Percentiles rank a stretch among this genome's conserved stretches.
phyloP scores from a whole-genome alignment of 306 rosid species.

The Malus sieversii region DNA sequence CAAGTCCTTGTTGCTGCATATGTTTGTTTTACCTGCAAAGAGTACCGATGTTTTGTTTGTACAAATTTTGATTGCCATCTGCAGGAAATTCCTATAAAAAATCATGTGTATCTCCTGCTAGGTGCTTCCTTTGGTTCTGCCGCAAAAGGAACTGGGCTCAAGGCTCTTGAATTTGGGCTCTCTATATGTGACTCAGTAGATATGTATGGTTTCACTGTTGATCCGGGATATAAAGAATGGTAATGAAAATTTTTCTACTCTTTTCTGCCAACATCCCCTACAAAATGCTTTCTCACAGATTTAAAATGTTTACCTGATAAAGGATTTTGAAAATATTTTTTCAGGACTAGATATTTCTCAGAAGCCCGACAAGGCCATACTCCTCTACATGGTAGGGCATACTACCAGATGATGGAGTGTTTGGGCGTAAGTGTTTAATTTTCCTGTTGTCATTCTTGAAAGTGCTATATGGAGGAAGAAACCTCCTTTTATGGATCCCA shows the following conservation, averaged over 20 bases:
- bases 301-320: constrained; percentile 15
- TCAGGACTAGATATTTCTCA: constrained; percentile 95
- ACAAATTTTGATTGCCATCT: constrained; percentile 26
- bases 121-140: constrained; percentile 98
- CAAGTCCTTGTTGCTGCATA: background rate
- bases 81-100: constrained; percentile 90
- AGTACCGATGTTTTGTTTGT: background rate
- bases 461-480: background rate
- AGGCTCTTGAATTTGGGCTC: constrained; percentile 97
- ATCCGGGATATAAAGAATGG: constrained; percentile 99
- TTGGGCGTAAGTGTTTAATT: constrained; percentile 68
- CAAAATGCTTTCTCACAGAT: background rate
- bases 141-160: constrained; percentile 97
- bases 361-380: constrained; percentile 98
- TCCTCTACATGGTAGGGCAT: constrained; percentile 94
- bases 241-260: constrained; percentile 12
- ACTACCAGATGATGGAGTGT: constrained; percentile 98
- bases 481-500: background rate
- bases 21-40: background rate
- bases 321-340: constrained; percentile 9
- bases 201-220: constrained; percentile 99
- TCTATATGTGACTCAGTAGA: constrained; percentile 91
- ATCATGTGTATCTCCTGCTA: constrained; percentile 88
- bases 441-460: background rate
- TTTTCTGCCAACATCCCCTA: constrained; percentile 3